Percentiles rank a stretch among this genome's conserved stretches.
These are phyloP conservation scores for Trametes elegans DNA, from an alignment of 768 basidiomycete species.

Conservation along the genomic window DNA sequence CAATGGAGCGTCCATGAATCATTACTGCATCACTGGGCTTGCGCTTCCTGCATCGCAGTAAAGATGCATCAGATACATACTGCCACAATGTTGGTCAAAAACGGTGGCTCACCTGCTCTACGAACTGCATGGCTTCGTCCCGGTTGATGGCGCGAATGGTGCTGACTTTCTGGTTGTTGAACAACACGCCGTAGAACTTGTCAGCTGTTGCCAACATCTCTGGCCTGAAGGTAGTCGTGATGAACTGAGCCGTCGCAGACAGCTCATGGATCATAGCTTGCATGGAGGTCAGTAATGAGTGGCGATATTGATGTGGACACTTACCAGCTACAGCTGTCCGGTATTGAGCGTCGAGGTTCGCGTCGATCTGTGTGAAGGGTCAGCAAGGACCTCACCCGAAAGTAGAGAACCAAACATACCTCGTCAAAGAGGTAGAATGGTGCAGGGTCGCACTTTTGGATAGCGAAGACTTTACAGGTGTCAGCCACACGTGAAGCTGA, in stretches of 20 bases:
- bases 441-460: conserved; percentile 98
- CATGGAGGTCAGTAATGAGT: not conserved
- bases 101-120: conserved; percentile 66
- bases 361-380: conserved; percentile 69
- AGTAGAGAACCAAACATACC: conserved; percentile 35
- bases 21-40: conserved; percentile 44
- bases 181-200: conserved; percentile 96
- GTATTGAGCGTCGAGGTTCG: conserved; percentile 96
- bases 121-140: conserved; percentile 92
- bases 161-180: conserved; percentile 94
- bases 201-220: conserved; percentile 96
- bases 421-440: conserved; percentile 99
- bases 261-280: conserved; percentile 93
- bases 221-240: conserved; percentile 96
- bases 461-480: conserved; percentile 75
- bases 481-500: not conserved
- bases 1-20: not conserved
- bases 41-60: conserved; percentile 47
- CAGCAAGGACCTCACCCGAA: not conserved
- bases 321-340: conserved; percentile 93
- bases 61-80: not conserved
- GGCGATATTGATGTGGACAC: conserved; percentile 27
- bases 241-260: conserved; percentile 87
- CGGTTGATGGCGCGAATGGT: conserved; percentile 83
- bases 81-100: not conserved